Evolutionary conservation across 1,284 basidiomycete genomes (phyloP).

Genomic region (Vanrija pseudolonga): DNA sequence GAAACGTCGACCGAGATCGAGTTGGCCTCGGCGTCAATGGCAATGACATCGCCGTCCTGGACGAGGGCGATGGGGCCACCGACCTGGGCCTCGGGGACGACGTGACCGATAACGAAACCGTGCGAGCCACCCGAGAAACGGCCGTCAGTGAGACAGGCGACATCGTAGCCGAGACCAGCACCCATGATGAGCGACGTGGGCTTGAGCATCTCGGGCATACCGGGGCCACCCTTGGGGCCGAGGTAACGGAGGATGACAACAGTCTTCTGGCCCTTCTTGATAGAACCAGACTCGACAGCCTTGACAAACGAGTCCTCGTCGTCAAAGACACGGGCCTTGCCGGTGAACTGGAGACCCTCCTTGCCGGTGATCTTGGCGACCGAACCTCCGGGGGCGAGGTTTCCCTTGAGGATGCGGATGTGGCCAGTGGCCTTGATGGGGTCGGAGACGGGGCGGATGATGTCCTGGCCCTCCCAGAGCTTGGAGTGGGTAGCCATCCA

Average conservation of each 20-base stretch:
- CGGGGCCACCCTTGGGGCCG: conserved; percentile 88
- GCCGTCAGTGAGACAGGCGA: conserved; percentile 92
- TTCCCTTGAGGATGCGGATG: conserved; percentile 81
- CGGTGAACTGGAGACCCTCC: conserved; percentile 74
- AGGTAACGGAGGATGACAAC: conserved; percentile 91
- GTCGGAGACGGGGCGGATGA: conserved; percentile 71
- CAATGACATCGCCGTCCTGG: conserved; percentile 81
- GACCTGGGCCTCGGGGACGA: conserved; percentile 74
- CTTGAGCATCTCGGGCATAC: conserved; percentile 80
- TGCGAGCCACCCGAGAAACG: conserved; percentile 80
- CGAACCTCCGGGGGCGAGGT: conserved; percentile 82
- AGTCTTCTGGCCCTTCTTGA: conserved; percentile 71
- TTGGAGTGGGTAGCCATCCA: conserved; percentile 68
- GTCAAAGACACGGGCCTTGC: conserved; percentile 54
- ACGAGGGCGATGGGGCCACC: conserved; percentile 95
- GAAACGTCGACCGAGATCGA: conserved; percentile 76
- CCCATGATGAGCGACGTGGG: conserved; percentile 90
- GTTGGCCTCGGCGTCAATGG: conserved; percentile 74
- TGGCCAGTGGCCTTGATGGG: conserved; percentile 93
- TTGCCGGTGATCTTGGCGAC: conserved; percentile 97
- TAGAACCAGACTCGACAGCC: conserved; percentile 74
- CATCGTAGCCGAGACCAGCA: conserved; percentile 83
- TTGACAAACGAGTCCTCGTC: conserved; percentile 79
- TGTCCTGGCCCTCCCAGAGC: conserved; percentile 71
- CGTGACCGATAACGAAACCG: conserved; percentile 54